Evolutionary conservation across 2,329 filamentous ascomycete species (phyloP).

Genomic region (Venturia effusa): DNA sequence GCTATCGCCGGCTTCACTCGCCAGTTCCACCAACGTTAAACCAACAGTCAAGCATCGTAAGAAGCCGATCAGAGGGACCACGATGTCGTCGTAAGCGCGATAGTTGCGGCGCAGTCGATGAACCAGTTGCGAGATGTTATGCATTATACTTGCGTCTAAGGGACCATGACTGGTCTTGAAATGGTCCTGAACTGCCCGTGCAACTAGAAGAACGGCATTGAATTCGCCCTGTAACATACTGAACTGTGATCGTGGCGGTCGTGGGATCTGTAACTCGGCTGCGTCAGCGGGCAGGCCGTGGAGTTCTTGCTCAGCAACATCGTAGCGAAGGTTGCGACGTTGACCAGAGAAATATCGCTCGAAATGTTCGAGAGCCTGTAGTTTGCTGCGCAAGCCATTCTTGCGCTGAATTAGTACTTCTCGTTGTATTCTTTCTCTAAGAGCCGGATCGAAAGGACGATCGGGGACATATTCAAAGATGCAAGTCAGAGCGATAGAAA

Average conservation of each 20-base stretch:
- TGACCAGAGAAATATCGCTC: constrained; percentile 59
- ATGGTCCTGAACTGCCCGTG: constrained; percentile 20
- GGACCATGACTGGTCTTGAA: constrained; percentile 19
- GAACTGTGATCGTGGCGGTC: constrained; percentile 59
- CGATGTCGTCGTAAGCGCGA: constrained; percentile 75
- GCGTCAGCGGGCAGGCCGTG: constrained; percentile 55
- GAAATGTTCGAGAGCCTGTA: constrained; percentile 53
- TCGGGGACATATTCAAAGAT: constrained; percentile 78
- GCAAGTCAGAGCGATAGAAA: constrained; percentile 56
- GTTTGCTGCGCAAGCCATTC: constrained; percentile 42
- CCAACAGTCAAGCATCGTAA: constrained; percentile 70
- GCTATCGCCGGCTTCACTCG: background rate
- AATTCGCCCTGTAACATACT: constrained; percentile 73
- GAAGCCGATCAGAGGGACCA: constrained; percentile 65
- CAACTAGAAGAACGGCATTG: constrained; percentile 50
- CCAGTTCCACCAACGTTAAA: constrained; percentile 32
- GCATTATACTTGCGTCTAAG: constrained; percentile 25
- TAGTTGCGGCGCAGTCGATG: constrained; percentile 59
- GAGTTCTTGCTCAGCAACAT: constrained; percentile 26
- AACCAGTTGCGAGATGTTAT: constrained; percentile 58
- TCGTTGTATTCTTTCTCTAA: constrained; percentile 52
- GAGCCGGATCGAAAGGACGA: constrained; percentile 70
- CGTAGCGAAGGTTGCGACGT: background rate
- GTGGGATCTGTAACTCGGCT: constrained; percentile 55
- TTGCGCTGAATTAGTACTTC: constrained; percentile 47